A percentile compares a stretch with the other conserved stretches of the same genome.
phyloP scores from a whole-genome alignment of 192 early-diverging fungal genomes.

The Paraglomus occultum region DNA sequence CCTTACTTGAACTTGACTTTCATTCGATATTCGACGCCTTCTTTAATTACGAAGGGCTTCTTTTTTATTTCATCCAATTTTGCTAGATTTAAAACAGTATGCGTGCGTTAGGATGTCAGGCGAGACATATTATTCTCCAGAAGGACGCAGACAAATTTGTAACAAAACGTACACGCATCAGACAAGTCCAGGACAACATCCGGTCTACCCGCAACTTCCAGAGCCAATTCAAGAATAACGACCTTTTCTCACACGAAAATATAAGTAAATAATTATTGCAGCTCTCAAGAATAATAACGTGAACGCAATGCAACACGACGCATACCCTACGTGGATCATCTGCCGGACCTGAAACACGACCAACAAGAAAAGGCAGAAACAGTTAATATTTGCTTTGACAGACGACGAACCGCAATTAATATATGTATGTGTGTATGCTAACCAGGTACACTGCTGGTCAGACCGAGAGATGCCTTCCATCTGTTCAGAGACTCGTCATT shows the following conservation, averaged over 20 bases:
- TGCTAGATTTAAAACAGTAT: no score
- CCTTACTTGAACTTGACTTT: constrained; percentile 86
- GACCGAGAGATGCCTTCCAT: constrained; percentile 96
- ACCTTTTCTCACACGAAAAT: constrained; percentile 50
- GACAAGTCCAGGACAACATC: constrained; percentile 82
- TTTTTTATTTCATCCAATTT: constrained; percentile 63
- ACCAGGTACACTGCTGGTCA: constrained; percentile 53
- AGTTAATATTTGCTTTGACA: background rate
- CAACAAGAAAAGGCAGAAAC: background rate
- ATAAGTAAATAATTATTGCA: background rate
- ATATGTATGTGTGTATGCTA: constrained; percentile 20
- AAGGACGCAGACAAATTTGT: background rate
- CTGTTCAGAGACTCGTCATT: constrained; percentile 90
- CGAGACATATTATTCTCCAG: no score
- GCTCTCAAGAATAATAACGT: background rate
- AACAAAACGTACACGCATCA: constrained; percentile 54
- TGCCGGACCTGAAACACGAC: constrained; percentile 35
- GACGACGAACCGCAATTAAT: background rate
- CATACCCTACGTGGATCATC: constrained; percentile 57
- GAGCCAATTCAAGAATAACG: constrained; percentile 64
- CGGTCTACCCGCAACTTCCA: constrained; percentile 70
- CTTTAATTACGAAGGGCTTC: constrained; percentile 88
- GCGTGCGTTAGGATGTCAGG: no score
- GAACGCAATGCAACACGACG: background rate
- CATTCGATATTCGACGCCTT: constrained; percentile 89